Base-by-base conservation (phyloP, 164 flowering plant species). In the Umbilicus rupestris region DNA sequence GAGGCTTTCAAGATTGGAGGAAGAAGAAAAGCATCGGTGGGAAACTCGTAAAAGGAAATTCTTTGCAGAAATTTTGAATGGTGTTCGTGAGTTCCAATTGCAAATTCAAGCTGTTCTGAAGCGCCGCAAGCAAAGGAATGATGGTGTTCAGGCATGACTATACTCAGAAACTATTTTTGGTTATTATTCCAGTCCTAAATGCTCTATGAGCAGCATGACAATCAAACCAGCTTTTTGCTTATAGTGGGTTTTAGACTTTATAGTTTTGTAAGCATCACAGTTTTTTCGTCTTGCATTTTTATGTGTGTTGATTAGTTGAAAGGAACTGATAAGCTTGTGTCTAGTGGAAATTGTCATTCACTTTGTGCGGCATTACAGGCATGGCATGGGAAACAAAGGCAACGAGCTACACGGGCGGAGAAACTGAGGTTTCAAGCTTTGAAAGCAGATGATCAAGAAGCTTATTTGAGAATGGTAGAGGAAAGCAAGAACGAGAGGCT, bases 351-450 rank as follows among this genome's bases (percentile, higher is more conserved):
- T 55, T 12, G 17, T 26, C 12, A 55, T 26, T 26, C 24, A 24
- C 3, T 19, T 69, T 57, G 50, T 22, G 26, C 20, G 0, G 37
- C 73, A 71, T 55, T 7, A 63, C 77, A 95, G 99, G 83, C 91
- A 64, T 95, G 97, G 97, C 99, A 95, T 81, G 98, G 82, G 73
- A 88, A 88, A 79, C 99, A 92, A 79, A 88, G 97, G 73, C 97
- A 92, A 68, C 87, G 98, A 49, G 96, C 92, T 60, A 84, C 98
- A 62, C 73, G 97, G 46, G 89, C 87, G 37, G 99, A 95, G 78
- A 92, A 86, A 77, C 66, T 87, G 66, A 90, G 99, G 81, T 76
- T 92, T 73, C 96, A 90, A 74, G 97, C 97, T 57, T 70, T 95
- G 68, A 95, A 87, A 82, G 80, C 94, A 66, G 98, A 87, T 78